Base-by-base conservation (phyloP, 2,329 filamentous ascomycete species). In the Xylaria sp. region DNA sequence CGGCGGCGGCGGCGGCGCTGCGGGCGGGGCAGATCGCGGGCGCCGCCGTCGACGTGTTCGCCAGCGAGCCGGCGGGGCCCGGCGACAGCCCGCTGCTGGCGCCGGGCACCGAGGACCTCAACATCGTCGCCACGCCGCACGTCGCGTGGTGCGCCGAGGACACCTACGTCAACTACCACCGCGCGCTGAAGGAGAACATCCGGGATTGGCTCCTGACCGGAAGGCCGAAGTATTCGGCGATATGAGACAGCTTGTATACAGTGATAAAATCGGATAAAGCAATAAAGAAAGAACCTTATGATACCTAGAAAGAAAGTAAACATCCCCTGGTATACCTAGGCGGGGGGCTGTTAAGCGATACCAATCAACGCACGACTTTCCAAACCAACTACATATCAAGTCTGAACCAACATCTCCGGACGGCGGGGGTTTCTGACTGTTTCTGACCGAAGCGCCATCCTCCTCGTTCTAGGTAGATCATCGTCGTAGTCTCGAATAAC, bases 71-170 rank as follows among this genome's bases (percentile, higher is more conserved):
- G 9, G 65, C 68, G 9, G 52, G 54, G 2, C 57, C 62, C 1
- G 58, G 52, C 1, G 66, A 57, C 21, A 68, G 54, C 37, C 45
- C 50, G 17, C 51, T 70, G 26, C 54, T 70, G 1, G 59, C 47
- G 0, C 52, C 61, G 0, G 65, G 64, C 11, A 65, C 59, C 19
- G 62, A 54, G 13, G 64, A 56, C 1, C 57, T 71, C 8, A 70
- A 71, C 16, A 44, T 71, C 2, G 57, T 70, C 3, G 64, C 64
- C 1, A 70, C 68, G 26, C 69, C 68, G 11, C 69, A 70, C 47
- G 56, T 67, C 11, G 69, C 69, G 1, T 71, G 69, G 69, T 64
- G 61, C 19, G 63, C 66, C 17, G 63, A 63, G 39, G 64, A 69
- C n/a, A 70, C 66, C 0, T 63, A 57, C 20, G 53, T 57, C 7